Percentiles rank a stretch among this genome's conserved stretches.
Evolutionary conservation across 1,284 basidiomycete genomes (phyloP).

Genomic region (Neolentinus lepideus): DNA sequence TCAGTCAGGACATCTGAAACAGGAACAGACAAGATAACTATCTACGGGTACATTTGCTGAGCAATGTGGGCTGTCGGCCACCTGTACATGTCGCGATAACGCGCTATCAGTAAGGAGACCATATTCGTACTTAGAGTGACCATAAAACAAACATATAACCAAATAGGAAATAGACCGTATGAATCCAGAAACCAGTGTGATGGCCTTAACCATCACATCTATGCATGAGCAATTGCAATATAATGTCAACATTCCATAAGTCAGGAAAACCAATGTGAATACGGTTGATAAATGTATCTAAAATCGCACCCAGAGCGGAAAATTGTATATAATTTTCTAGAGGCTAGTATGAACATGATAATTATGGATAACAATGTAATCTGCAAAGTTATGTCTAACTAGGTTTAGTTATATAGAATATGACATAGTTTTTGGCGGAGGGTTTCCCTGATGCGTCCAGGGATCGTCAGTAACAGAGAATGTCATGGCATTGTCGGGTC

Average conservation of each 20-base stretch:
- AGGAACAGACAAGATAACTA: too few species aligned
- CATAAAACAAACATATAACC: too few species aligned
- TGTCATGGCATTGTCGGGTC: conserved; percentile 1
- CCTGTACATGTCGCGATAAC: too few species aligned
- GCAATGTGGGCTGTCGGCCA: too few species aligned
- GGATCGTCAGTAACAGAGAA: conserved; percentile 5
- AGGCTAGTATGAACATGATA: not conserved
- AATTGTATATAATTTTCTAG: not conserved
- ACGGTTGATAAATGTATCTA: not conserved
- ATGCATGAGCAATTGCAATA: not conserved
- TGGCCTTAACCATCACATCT: too few species aligned
- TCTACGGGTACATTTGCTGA: too few species aligned
- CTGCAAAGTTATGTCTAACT: too few species aligned
- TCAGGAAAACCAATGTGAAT: not conserved
- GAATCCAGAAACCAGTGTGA: too few species aligned
- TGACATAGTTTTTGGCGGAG: not conserved
- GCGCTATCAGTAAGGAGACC: too few species aligned
- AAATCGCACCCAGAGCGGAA: not conserved
- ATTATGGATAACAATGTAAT: not conserved
- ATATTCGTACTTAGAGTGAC: too few species aligned
- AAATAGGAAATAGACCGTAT: too few species aligned
- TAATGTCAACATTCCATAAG: not conserved
- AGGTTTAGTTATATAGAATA: not conserved
- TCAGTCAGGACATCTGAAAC: too few species aligned
- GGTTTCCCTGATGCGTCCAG: not conserved